Evolutionary conservation across 164 flowering plant genomes (phyloP).

Genomic region (Stephania cephalantha): DNA sequence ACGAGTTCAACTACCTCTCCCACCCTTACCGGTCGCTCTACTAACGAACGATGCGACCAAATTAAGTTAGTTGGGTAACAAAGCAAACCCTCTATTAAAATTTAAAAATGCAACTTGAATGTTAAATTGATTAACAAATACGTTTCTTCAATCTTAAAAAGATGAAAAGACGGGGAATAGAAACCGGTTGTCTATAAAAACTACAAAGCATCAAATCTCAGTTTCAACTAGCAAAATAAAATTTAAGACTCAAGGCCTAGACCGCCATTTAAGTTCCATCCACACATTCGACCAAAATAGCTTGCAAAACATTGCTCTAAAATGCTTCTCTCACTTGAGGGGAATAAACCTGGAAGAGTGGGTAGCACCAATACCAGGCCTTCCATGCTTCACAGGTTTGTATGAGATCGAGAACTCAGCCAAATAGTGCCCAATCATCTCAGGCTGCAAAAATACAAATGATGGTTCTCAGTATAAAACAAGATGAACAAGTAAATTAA

Average conservation of each 20-base stretch:
- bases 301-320: neutral
- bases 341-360: conserved; percentile 59
- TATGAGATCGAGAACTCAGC: conserved; percentile 65
- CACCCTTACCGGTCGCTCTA: no score
- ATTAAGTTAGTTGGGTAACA: no score
- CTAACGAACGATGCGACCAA: no score
- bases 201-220: neutral
- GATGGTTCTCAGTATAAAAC: neutral
- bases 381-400: conserved; percentile 72
- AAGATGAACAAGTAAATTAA: neutral
- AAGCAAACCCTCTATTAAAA: no score
- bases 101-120: no score
- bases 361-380: conserved; percentile 76
- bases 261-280: neutral
- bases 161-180: neutral
- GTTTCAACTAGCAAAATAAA: neutral
- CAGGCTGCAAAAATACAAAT: conserved; percentile 27
- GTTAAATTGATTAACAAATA: neutral
- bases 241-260: neutral
- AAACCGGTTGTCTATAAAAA: neutral
- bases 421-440: conserved; percentile 60
- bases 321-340: conserved; percentile 19
- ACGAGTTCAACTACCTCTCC: no score
- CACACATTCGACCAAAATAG: neutral
- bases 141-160: neutral